These are phyloP conservation scores for Ogataea zsoltii DNA, from an alignment of 805 yeast species.

Conservation along the genomic window DNA sequence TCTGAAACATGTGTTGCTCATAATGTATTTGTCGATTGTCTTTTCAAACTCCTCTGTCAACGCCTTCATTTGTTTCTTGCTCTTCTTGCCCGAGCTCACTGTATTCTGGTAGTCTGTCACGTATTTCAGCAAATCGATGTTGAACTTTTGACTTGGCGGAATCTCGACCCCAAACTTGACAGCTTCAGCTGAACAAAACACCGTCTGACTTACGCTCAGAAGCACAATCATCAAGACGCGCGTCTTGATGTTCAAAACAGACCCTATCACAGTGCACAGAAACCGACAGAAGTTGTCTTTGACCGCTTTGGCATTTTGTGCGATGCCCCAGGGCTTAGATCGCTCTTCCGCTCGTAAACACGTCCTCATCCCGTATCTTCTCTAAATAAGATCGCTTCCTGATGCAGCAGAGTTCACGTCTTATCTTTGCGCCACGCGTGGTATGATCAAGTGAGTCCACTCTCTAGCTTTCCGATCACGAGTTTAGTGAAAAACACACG, in stretches of 20 bases:
- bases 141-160: slow-evolving; percentile 11
- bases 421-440: too few species aligned
- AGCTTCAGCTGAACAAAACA: slow-evolving; percentile 9
- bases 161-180: slow-evolving; percentile 31
- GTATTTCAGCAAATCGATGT: slow-evolving; percentile 13
- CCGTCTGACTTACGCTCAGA: not conserved
- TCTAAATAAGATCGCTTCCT: too few species aligned
- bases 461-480: too few species aligned
- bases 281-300: not conserved
- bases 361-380: not conserved
- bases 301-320: too few species aligned
- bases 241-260: slow-evolving; percentile 1
- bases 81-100: slow-evolving; percentile 7
- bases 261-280: not conserved
- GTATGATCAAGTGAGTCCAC: too few species aligned
- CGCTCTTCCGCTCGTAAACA: too few species aligned
- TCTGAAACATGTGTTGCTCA: slow-evolving; percentile 21
- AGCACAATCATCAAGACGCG: slow-evolving; percentile 3
- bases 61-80: slow-evolving; percentile 6
- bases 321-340: too few species aligned
- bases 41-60: slow-evolving; percentile 13
- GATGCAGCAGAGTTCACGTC: too few species aligned
- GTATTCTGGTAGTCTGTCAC: slow-evolving; percentile 15
- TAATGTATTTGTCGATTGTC: slow-evolving; percentile 10
- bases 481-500: too few species aligned